Base-by-base conservation (phyloP, 1,284 basidiomycete genomes). In the Austropuccinia psidii region DNA sequence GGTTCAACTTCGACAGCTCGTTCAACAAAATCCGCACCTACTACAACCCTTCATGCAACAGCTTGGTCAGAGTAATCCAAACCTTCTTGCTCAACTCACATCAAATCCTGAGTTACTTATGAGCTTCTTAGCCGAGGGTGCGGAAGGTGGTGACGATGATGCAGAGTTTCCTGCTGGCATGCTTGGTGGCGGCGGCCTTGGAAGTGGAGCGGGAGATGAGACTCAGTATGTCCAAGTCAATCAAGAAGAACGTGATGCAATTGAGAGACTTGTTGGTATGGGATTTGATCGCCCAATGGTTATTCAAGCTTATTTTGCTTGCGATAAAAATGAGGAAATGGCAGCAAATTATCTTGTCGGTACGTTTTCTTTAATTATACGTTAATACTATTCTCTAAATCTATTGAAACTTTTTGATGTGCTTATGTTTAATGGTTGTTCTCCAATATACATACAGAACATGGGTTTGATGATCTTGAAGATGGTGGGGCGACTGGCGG, bases 311-410 rank as follows among this genome's bases (percentile, higher is more conserved):
- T 97, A 90, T 83, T 86, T 93, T 82, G 88, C 88, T 5, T 96
- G 93, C 81, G 93, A 93, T 81, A 93, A 91, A 85, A 92, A 97
- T 79, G 93, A 97, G 82, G 92, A 95, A 80, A 82, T 94, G 50
- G 92, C 93, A 1, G 93, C 93, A 24, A 95, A 94, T 80, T 94
- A 88, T 79, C 50, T 82, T 94, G 78, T 93, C 94, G 77, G 92
- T 94, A 9, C 11, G 69, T 55, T 1, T 8, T 37, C 15, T 1
- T n/a, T 58, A n/a, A n/a, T n/a, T n/a, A n/a, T n/a, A n/a, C n/a
- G n/a, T n/a, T n/a, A n/a, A n/a, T n/a, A n/a, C n/a, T n/a, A n/a
- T n/a, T n/a, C n/a, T n/a, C n/a, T n/a, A n/a, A n/a, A n/a, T n/a
- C n/a, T n/a, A n/a, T n/a, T n/a, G n/a, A n/a, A n/a, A n/a, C n/a